These are phyloP conservation scores for Coniochaeta sp. DNA, from an alignment of 2,329 filamentous ascomycete species.

Conservation along the genomic window DNA sequence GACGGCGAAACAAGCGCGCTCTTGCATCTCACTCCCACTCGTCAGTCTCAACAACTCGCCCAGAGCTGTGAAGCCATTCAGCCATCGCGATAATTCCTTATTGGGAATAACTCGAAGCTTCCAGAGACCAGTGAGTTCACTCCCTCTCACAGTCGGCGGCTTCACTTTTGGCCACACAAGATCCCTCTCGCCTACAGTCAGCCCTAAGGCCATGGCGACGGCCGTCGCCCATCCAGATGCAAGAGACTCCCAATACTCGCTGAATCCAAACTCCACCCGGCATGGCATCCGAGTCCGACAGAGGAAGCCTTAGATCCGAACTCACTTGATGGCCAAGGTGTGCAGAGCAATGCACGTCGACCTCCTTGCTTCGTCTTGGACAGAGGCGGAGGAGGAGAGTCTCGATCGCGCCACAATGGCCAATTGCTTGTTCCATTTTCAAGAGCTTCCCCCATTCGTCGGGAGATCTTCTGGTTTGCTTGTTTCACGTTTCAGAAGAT, in stretches of 20 bases:
- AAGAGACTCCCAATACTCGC: not conserved
- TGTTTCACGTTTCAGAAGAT: slow-evolving; percentile 1
- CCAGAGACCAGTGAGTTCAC: too few species aligned
- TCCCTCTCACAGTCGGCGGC: too few species aligned
- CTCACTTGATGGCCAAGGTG: too few species aligned
- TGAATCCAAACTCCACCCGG: not conserved
- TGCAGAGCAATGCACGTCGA: too few species aligned
- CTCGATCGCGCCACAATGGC: not conserved
- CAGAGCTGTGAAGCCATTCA: not conserved
- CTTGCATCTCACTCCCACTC: not conserved
- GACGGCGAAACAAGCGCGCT: not conserved
- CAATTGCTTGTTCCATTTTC: not conserved
- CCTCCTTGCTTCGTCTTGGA: not conserved
- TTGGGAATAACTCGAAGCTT: not conserved
- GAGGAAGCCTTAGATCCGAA: too few species aligned
- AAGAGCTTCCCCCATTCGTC: not conserved
- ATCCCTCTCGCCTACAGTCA: too few species aligned
- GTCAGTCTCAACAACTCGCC: not conserved
- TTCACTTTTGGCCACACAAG: too few species aligned
- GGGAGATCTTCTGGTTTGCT: not conserved
- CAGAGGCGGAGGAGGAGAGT: not conserved
- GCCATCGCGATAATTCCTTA: not conserved
- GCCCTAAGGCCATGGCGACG: not conserved
- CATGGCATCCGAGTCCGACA: not conserved
- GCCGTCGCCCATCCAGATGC: not conserved